A percentile compares a stretch with the other conserved stretches of the same genome.
These are phyloP conservation scores for Eurotiales sp. DNA, from an alignment of 2,329 filamentous ascomycete genomes.

Conservation along the genomic window DNA sequence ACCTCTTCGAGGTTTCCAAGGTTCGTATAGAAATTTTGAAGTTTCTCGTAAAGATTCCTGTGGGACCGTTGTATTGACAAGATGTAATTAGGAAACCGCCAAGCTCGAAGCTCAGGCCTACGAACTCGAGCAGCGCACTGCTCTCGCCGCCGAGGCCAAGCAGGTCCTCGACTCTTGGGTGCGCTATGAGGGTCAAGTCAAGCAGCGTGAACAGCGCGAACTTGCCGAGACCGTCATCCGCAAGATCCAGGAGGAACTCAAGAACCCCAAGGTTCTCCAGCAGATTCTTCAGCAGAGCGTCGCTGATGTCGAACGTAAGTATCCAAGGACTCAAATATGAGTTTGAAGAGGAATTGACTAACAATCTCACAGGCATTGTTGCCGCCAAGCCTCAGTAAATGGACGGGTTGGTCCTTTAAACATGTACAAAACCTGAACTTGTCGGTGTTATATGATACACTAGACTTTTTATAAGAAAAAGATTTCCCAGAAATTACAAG, in stretches of 20 bases:
- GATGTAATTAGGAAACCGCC: slow-evolving; percentile 76
- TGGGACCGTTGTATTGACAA: not conserved
- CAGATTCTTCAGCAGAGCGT: slow-evolving; percentile 98
- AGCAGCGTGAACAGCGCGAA: slow-evolving; percentile 97
- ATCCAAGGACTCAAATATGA: not conserved
- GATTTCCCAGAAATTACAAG: slow-evolving; percentile 27
- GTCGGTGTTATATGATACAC: slow-evolving; percentile 25
- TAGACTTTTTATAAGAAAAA: slow-evolving; percentile 27
- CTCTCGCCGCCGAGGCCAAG: slow-evolving; percentile 90
- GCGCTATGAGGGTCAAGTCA: slow-evolving; percentile 96
- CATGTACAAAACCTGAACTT: slow-evolving; percentile 39
- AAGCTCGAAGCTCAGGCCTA: slow-evolving; percentile 92
- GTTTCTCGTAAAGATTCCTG: not conserved
- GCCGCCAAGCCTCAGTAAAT: slow-evolving; percentile 38
- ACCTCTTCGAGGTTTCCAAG: slow-evolving; percentile 97
- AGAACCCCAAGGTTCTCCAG: slow-evolving; percentile 95
- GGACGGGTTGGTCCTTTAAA: slow-evolving; percentile 23
- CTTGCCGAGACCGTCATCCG: slow-evolving; percentile 87
- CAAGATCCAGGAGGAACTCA: slow-evolving; percentile 98
- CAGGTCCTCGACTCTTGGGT: slow-evolving; percentile 96
- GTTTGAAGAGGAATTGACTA: slow-evolving; percentile 11
- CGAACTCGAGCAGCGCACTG: slow-evolving; percentile 95
- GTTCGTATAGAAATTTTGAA: slow-evolving; percentile 46
- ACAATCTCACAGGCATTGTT: slow-evolving; percentile 33
- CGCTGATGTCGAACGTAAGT: slow-evolving; percentile 88